Evolutionary conservation across 768 basidiomycete species (phyloP), one percentile per base, ranked within the genome.

Genomic region (Leucosporidium creatinivorum): DNA sequence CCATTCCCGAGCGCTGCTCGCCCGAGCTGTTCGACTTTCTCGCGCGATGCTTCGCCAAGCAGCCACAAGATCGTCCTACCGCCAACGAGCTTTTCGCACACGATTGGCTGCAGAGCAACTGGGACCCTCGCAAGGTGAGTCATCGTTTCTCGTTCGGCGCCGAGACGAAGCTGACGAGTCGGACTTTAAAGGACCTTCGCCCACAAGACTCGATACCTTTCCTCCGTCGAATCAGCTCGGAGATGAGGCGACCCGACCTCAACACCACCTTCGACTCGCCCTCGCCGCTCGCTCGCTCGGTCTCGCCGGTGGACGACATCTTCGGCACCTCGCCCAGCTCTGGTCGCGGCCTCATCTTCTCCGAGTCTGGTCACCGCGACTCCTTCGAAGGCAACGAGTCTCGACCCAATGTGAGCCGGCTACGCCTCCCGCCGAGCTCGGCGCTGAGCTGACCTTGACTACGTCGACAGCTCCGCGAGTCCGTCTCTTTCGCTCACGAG

Each of bases 161-260:
- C 54, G n/a, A 48, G 51, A 47, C 36, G 13, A 60, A 25, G 4
- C 28, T 31, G 26, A 31, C 18, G 10, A 7, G 3, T 56, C 67
- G 58, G 61, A 4, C 36, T 65, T 23, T 33, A 28, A 68, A 88
- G 86, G 87, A 91, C 73, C 80, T 94, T 36, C 88, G 90, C 28
- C 89, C 89, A 58, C 89, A 96, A 75, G 94, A 98, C 76, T 93
- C 90, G 75, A 89, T 97, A 47, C 94, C 94, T 15, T 96, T 96
- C 82, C 81, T 96, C 18, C 87, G 92, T 36, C 87, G 93, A 6
- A 87, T 96, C 76, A 93, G 91, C 77, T 82, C 86, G 66, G 93
- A 96, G 75, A 83, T 44, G 77, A 82, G n/a, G 30, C 4, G 55
- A 30, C 55, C 49, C 18, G 77, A 77, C 50, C 76, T 83, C 63